Conservation (phyloP, 306 rosid species). For the Dalbergia cochinchinensis region DNA sequence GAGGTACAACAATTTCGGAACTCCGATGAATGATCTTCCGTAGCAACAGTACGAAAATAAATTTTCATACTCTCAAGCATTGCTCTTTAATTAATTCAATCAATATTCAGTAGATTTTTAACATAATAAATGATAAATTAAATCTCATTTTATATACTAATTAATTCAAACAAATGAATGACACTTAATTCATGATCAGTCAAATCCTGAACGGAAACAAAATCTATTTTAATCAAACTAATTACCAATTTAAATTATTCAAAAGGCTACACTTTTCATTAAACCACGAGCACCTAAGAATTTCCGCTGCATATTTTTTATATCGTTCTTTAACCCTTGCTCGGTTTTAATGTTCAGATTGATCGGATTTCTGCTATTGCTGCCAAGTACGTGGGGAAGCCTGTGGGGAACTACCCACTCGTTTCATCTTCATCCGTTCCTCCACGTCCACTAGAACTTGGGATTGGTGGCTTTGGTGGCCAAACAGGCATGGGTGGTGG, state of each 20-base stretch:
- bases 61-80: too few relatives aligned
- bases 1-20: conserved; percentile 61
- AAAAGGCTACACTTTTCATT: too few relatives aligned
- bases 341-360: conserved; percentile 56
- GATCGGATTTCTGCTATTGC: conserved; percentile 92
- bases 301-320: background rate
- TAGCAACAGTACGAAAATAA: too few relatives aligned
- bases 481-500: conserved; percentile 64
- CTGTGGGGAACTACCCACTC: conserved; percentile 80
- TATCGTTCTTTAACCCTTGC: background rate
- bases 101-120: too few relatives aligned
- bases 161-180: too few relatives aligned
- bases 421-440: conserved; percentile 70
- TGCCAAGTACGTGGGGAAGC: conserved; percentile 95
- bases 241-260: background rate
- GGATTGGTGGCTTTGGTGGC: conserved; percentile 66
- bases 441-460: conserved; percentile 79
- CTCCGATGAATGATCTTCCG: too few relatives aligned
- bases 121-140: too few relatives aligned
- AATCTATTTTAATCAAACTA: too few relatives aligned
- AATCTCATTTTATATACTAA: too few relatives aligned
- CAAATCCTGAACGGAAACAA: too few relatives aligned
- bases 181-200: too few relatives aligned
- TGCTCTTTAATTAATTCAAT: too few relatives aligned
- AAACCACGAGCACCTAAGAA: background rate